Percentiles rank a stretch among this genome's conserved stretches.
These are phyloP conservation scores for Dactylorhiza incarnata DNA, from an alignment of 106 monocot genomes.

Conservation along the genomic window DNA sequence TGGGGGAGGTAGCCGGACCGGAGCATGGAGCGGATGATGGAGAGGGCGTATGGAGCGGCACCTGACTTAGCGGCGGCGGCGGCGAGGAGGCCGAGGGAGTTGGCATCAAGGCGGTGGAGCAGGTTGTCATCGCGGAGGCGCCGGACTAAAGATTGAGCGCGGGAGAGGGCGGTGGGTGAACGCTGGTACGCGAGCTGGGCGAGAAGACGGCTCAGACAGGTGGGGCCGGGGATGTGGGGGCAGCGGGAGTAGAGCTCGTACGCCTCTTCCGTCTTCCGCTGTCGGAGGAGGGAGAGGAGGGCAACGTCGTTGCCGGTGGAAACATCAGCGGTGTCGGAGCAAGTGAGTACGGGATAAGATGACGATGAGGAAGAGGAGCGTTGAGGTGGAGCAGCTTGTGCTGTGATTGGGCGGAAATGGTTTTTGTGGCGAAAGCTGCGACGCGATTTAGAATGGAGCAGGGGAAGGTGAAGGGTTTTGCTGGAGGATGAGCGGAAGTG, in stretches of 20 bases:
- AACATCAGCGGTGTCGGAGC: background rate
- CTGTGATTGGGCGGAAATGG: background rate
- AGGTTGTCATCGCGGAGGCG: constrained; percentile 45
- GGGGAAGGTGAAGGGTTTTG: background rate
- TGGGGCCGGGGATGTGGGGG: constrained; percentile 44
- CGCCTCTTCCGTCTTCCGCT: constrained; percentile 59
- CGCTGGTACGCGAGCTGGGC: constrained; percentile 72
- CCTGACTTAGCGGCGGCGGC: constrained; percentile 33
- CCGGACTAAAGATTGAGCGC: constrained; percentile 60
- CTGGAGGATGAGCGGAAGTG: background rate
- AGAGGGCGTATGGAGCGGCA: constrained; percentile 21
- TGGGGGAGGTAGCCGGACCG: constrained; percentile 58
- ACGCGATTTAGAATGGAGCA: background rate
- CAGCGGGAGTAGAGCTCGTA: constrained; percentile 31
- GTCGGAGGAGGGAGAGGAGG: constrained; percentile 65
- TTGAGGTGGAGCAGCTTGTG: background rate
- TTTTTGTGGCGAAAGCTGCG: background rate
- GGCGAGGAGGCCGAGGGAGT: constrained; percentile 78
- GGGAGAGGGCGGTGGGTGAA: constrained; percentile 49
- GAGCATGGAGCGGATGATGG: constrained; percentile 38
- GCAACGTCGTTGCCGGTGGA: constrained; percentile 16
- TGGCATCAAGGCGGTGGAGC: constrained; percentile 71
- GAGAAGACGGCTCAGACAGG: constrained; percentile 71
- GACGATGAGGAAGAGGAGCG: background rate
- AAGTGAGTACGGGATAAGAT: background rate